phyloP scores from a whole-genome alignment of 2,329 filamentous ascomycete species.

The Cytospora chrysosperma region DNA sequence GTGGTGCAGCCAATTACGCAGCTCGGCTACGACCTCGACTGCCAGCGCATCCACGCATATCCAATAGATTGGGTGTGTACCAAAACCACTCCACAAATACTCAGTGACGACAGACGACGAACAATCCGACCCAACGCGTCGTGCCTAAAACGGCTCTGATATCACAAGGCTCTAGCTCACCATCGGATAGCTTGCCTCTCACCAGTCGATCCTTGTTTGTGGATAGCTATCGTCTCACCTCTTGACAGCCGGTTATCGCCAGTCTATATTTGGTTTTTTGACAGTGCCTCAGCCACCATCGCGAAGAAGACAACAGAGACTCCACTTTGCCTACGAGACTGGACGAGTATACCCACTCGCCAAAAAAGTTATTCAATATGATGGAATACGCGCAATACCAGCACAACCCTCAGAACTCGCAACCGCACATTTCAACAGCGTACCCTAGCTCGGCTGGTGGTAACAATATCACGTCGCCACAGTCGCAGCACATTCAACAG shows the following conservation, averaged over 20 bases:
- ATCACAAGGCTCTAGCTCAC: slow-evolving; percentile 33
- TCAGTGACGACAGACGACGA: slow-evolving; percentile 40
- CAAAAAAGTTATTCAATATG: slow-evolving; percentile 31
- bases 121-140: slow-evolving; percentile 36
- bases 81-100: slow-evolving; percentile 45
- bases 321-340: not conserved
- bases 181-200: slow-evolving; percentile 21
- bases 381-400: slow-evolving; percentile 78
- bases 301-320: not conserved
- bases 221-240: not conserved
- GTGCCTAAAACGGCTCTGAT: slow-evolving; percentile 47
- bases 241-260: not conserved
- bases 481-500: slow-evolving; percentile 66
- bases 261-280: not conserved
- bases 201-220: not conserved
- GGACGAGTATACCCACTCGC: not conserved
- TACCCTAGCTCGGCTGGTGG: slow-evolving; percentile 58
- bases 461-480: slow-evolving; percentile 70
- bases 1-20: slow-evolving; percentile 53
- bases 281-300: not conserved
- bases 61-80: slow-evolving; percentile 55
- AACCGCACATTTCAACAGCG: slow-evolving; percentile 56
- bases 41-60: slow-evolving; percentile 63
- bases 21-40: slow-evolving; percentile 52
- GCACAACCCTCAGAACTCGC: slow-evolving; percentile 64